phyloP scores from a whole-genome alignment of 2,329 filamentous ascomycete species.

The Didymella exigua region DNA sequence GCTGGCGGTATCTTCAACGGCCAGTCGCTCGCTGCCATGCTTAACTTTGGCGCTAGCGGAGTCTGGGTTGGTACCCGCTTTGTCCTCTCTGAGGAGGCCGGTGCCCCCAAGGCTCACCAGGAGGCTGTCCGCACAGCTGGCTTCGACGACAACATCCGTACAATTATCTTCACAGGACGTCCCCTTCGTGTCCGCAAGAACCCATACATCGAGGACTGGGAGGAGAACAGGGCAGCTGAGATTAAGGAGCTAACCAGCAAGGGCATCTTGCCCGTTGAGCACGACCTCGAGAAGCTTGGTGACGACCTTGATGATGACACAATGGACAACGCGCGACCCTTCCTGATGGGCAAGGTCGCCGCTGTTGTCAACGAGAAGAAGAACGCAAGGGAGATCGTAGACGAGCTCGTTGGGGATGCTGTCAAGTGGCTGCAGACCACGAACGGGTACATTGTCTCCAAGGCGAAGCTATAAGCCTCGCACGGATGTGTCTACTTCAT shows the following conservation, averaged over 20 bases:
- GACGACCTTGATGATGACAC: slow-evolving; percentile 74
- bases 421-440: slow-evolving; percentile 72
- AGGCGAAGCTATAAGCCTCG: slow-evolving; percentile 41
- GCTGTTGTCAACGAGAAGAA: slow-evolving; percentile 94
- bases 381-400: slow-evolving; percentile 86
- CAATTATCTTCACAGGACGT: slow-evolving; percentile 97
- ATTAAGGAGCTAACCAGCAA: slow-evolving; percentile 90
- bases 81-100: slow-evolving; percentile 91
- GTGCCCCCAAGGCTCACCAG: slow-evolving; percentile 91
- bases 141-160: slow-evolving; percentile 95
- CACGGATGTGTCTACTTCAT: neutral
- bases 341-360: slow-evolving; percentile 95
- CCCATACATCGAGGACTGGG: slow-evolving; percentile 94
- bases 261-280: slow-evolving; percentile 91
- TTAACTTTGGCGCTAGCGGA: slow-evolving; percentile 89
- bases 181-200: slow-evolving; percentile 93
- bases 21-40: slow-evolving; percentile 82
- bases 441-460: slow-evolving; percentile 62
- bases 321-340: slow-evolving; percentile 89
- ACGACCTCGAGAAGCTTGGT: slow-evolving; percentile 84
- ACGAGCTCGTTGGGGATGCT: slow-evolving; percentile 89
- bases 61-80: slow-evolving; percentile 99
- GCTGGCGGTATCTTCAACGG: slow-evolving; percentile 95
- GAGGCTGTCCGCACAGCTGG: slow-evolving; percentile 89
- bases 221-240: slow-evolving; percentile 85